These are phyloP conservation scores for Umbelopsis vinacea DNA, from an alignment of 192 early-diverging fungal species.

Conservation along the genomic window DNA sequence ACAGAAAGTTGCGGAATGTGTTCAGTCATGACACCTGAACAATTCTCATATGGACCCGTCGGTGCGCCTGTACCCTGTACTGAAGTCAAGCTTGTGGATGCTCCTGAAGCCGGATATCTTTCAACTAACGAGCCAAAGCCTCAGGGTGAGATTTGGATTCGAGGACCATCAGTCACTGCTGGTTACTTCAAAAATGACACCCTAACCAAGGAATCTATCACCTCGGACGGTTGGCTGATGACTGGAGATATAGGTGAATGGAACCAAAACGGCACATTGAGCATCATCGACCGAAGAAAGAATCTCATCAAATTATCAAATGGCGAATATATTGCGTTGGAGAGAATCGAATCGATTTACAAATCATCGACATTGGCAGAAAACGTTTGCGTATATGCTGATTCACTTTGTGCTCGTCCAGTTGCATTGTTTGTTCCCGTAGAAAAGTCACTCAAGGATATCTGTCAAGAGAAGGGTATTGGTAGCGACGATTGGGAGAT, in stretches of 20 bases:
- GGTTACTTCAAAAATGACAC: constrained; percentile 71
- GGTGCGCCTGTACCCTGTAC: constrained; percentile 69
- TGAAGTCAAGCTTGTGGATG: constrained; percentile 68
- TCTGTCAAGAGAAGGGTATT: constrained; percentile 52
- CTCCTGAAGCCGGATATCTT: constrained; percentile 55
- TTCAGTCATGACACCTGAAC: constrained; percentile 66
- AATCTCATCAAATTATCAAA: constrained; percentile 78
- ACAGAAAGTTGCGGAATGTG: constrained; percentile 66
- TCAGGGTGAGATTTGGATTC: constrained; percentile 71
- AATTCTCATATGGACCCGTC: constrained; percentile 64
- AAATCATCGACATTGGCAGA: constrained; percentile 70
- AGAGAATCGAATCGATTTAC: constrained; percentile 75
- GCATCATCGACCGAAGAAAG: constrained; percentile 83
- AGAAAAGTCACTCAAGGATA: constrained; percentile 54
- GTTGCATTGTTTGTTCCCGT: constrained; percentile 78
- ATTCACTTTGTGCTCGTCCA: constrained; percentile 70
- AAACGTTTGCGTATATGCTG: constrained; percentile 80
- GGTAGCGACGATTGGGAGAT: constrained; percentile 48
- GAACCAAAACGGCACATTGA: constrained; percentile 69
- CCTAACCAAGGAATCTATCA: constrained; percentile 61
- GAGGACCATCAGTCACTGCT: constrained; percentile 63
- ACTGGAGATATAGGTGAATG: constrained; percentile 79
- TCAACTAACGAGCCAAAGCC: constrained; percentile 55
- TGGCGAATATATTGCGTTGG: constrained; percentile 72
- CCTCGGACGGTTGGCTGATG: constrained; percentile 71